Evolutionary conservation across 1,139 yeast species (phyloP).

Genomic region (Saccharomyces hybrid): DNA sequence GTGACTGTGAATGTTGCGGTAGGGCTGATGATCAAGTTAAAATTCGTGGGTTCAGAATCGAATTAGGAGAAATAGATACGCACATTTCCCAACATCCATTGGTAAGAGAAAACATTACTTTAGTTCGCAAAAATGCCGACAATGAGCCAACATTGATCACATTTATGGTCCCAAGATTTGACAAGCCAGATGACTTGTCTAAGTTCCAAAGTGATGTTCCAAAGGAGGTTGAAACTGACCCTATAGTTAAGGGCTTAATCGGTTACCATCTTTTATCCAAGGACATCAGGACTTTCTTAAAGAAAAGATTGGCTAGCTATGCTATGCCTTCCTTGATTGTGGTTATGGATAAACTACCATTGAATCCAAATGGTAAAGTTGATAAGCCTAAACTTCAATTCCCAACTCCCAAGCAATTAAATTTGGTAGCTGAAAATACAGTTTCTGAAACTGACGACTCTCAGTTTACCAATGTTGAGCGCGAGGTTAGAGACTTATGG

Average conservation of each 20-base stretch:
- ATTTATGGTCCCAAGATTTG: slow-evolving; percentile 78
- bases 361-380: slow-evolving; percentile 97
- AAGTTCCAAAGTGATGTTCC: slow-evolving; percentile 35
- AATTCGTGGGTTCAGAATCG: slow-evolving; percentile 96
- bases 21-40: slow-evolving; percentile 99
- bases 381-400: slow-evolving; percentile 96
- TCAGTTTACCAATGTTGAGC: slow-evolving; percentile 57
- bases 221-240: slow-evolving; percentile 39
- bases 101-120: slow-evolving; percentile 85
- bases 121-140: slow-evolving; percentile 88
- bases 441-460: slow-evolving; percentile 40
- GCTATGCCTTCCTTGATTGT: slow-evolving; percentile 91
- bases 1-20: slow-evolving; percentile 96
- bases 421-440: slow-evolving; percentile 35
- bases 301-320: slow-evolving; percentile 83
- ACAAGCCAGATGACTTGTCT: slow-evolving; percentile 41
- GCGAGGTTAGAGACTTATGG: slow-evolving; percentile 75
- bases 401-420: slow-evolving; percentile 82
- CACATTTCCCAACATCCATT: slow-evolving; percentile 87
- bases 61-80: slow-evolving; percentile 96
- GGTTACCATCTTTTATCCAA: slow-evolving; percentile 69
- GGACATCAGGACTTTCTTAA: slow-evolving; percentile 73
- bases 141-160: slow-evolving; percentile 89
- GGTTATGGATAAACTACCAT: slow-evolving; percentile 76
- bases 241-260: slow-evolving; percentile 73